Percentiles rank a stretch among this genome's conserved stretches.
Evolutionary conservation across 106 monocot genomes (phyloP).

Genomic region (Ottelia alismoides): DNA sequence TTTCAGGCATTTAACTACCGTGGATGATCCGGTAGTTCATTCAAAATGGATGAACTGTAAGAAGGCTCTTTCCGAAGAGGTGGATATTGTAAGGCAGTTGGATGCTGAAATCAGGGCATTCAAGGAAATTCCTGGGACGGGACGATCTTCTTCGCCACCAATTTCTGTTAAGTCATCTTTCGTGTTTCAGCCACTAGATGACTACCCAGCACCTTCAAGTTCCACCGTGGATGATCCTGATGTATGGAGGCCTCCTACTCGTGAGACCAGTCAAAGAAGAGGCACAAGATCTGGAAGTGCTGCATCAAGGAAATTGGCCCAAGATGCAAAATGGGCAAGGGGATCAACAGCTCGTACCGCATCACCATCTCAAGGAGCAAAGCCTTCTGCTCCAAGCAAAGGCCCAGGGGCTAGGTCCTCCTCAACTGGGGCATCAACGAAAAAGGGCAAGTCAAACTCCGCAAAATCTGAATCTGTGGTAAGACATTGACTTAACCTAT

Average conservation of each 20-base stretch:
- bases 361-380: constrained; percentile 39
- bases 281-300: constrained; percentile 16
- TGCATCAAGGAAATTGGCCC: constrained; percentile 37
- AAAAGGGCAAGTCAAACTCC: constrained; percentile 74
- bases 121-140: constrained; percentile 64
- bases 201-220: constrained; percentile 71
- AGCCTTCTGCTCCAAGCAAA: constrained; percentile 33
- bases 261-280: constrained; percentile 47
- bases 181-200: constrained; percentile 95
- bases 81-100: constrained; percentile 86
- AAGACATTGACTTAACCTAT: not conserved
- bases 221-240: constrained; percentile 86
- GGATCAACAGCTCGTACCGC: constrained; percentile 37
- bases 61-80: constrained; percentile 74
- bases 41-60: constrained; percentile 95
- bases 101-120: constrained; percentile 75
- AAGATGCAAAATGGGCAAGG: constrained; percentile 91
- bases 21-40: constrained; percentile 63
- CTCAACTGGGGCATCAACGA: constrained; percentile 33
- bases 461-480: constrained; percentile 72
- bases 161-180: constrained; percentile 50
- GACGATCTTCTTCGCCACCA: constrained; percentile 65
- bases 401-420: constrained; percentile 38
- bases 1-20: constrained; percentile 62
- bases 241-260: constrained; percentile 88